Evolutionary conservation across 2,329 filamentous ascomycete species (phyloP).

Genomic region (Cladosporium halotolerans): DNA sequence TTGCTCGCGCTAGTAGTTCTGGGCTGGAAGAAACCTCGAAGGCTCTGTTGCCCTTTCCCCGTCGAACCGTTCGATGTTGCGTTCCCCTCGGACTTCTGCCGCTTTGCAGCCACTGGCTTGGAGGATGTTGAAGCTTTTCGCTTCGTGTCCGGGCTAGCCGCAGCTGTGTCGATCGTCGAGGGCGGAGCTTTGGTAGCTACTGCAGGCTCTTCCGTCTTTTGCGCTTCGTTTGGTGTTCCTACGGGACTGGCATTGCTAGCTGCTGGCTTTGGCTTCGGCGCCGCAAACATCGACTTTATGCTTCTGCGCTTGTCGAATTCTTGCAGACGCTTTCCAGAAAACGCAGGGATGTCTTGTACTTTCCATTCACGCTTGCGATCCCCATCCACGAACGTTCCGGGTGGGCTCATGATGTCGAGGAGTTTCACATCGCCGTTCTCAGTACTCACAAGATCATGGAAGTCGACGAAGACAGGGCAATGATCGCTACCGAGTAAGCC

Average conservation of each 20-base stretch:
- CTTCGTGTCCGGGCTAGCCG: constrained; percentile 22
- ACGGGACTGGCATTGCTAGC: not conserved
- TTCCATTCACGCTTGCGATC: constrained; percentile 61
- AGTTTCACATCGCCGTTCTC: constrained; percentile 45
- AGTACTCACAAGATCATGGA: constrained; percentile 56
- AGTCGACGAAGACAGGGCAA: constrained; percentile 78
- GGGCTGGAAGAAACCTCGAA: constrained; percentile 75
- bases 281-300: constrained; percentile 87
- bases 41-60: constrained; percentile 51
- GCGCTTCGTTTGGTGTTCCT: not conserved
- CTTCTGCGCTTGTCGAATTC: constrained; percentile 79
- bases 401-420: constrained; percentile 73
- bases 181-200: not conserved
- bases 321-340: constrained; percentile 76
- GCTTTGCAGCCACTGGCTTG: constrained; percentile 39
- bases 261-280: constrained; percentile 31
- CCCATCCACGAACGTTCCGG: constrained; percentile 64
- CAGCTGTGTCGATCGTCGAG: not conserved
- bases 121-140: constrained; percentile 28
- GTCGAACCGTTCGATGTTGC: constrained; percentile 15
- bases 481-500: constrained; percentile 92
- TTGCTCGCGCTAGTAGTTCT: constrained; percentile 32
- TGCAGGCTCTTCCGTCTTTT: not conserved
- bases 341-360: constrained; percentile 59
- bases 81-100: constrained; percentile 41